Base-by-base conservation (phyloP, 805 yeast species). In the Dipodascus geniculatus region DNA sequence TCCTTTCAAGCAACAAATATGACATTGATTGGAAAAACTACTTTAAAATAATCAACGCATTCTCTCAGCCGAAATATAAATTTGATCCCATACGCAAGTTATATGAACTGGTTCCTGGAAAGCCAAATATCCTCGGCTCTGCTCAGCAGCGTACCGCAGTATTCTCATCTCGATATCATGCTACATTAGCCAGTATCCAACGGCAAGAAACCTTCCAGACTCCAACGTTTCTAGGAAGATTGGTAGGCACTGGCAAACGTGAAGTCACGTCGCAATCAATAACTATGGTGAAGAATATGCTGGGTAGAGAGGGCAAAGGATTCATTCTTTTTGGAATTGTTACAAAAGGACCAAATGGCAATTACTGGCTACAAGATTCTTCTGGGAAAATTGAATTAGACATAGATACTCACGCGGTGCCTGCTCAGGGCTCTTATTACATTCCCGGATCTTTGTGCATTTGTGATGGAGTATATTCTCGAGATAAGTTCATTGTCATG, bases 291-390 rank as follows among this genome's bases (percentile, higher is more conserved):
- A 90, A 90, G 62, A 90, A 90, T 65, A 71, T 93, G 55, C 66
- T 93, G 24, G 99, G 99, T 28, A 72, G 96, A 53, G 85, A 85
- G 61, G 91, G 91, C 2, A 74, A 78, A 52, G 74, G 79, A 54
- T 93, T 93, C 63, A 70, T 85, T 4, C 64, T 93, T 1, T 80
- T 90, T 61, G 99, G 99, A 0, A 70, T 89, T 54, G 67, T 93
- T 9, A 74, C 82, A 1, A 74, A 74, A 55, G 81, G 81, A 53
- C 71, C 79, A 9, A 78, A 75, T 52, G 96, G 91, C 1, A 71
- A 76, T n/a, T 84, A 80, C 78, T 78, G 79, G 49, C 65, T 95
- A 24, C 95, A 89, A 63, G 99, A 93, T 65, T 77, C 83, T 2
- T 78, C 89, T 1, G 96, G 88, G 55, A 68, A 74, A 48, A 82